phyloP scores from a whole-genome alignment of 2,329 filamentous ascomycete genomes.

The Graphiopsis chlorocephala region DNA sequence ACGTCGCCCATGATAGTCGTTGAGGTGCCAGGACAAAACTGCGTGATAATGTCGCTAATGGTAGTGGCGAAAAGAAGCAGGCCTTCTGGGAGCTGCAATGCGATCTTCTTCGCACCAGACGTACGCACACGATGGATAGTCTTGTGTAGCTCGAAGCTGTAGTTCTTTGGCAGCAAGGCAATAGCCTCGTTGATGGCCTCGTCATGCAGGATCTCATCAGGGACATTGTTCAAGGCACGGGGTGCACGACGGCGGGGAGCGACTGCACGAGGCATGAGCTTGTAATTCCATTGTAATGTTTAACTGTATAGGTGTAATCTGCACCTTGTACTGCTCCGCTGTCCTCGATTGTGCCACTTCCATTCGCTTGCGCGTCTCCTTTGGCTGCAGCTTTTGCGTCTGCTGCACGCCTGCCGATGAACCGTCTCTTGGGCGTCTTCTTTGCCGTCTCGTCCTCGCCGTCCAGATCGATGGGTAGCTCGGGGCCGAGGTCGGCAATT shows the following conservation, averaged over 20 bases:
- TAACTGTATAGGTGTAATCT: constrained; percentile 18
- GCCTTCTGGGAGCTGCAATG: constrained; percentile 96
- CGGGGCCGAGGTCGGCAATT: constrained; percentile 67
- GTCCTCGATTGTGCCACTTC: constrained; percentile 53
- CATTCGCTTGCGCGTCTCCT: constrained; percentile 38
- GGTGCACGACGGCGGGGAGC: constrained; percentile 69
- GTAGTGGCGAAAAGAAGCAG: constrained; percentile 94
- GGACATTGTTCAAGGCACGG: constrained; percentile 86
- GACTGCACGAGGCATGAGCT: constrained; percentile 48
- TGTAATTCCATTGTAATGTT: background rate
- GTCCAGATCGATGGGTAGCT: constrained; percentile 62
- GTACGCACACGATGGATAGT: constrained; percentile 91
- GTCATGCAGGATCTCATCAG: constrained; percentile 80
- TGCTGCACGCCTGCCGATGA: constrained; percentile 78
- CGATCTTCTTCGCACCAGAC: constrained; percentile 74
- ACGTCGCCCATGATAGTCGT: constrained; percentile 99
- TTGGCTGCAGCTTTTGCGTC: constrained; percentile 57
- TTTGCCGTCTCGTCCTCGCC: constrained; percentile 47
- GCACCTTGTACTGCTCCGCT: constrained; percentile 68
- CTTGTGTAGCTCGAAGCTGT: constrained; percentile 97
- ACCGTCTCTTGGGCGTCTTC: constrained; percentile 84
- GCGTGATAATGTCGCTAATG: constrained; percentile 90
- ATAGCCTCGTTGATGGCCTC: constrained; percentile 84
- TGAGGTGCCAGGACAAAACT: constrained; percentile 88
- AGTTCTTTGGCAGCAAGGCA: constrained; percentile 84